A percentile compares a stretch with the other conserved stretches of the same genome.
phyloP scores from a whole-genome alignment of 805 yeast genomes.

The Candida berthetii region DNA sequence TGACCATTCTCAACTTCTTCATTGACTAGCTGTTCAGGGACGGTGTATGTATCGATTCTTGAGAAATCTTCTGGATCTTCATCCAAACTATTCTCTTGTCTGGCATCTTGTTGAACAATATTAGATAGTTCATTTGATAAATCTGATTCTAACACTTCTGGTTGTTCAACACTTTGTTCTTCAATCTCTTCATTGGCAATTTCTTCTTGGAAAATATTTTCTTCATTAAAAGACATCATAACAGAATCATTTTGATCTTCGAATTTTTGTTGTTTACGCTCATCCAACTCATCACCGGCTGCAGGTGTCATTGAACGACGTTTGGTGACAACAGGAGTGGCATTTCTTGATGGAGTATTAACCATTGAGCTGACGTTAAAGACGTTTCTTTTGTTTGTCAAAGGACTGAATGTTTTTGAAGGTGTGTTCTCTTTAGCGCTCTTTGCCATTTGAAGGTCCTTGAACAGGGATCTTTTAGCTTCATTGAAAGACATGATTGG shows the following conservation, averaged over 20 bases:
- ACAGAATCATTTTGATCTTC: conserved; percentile 3
- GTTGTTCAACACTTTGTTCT: conserved; percentile 14
- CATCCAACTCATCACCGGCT: background rate
- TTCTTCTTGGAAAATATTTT: conserved; percentile 12
- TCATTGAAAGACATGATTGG: conserved; percentile 10
- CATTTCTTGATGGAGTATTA: background rate
- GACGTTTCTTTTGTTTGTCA: background rate
- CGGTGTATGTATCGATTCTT: conserved; percentile 15
- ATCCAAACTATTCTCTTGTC: conserved; percentile 20
- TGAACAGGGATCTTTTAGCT: conserved; percentile 16
- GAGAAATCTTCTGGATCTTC: conserved; percentile 20
- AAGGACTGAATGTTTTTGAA: background rate
- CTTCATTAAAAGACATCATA: background rate
- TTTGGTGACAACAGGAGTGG: background rate
- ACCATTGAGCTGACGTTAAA: background rate
- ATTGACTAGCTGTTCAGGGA: background rate
- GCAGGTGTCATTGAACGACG: background rate
- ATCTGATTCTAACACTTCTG: conserved; percentile 1
- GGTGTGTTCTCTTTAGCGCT: conserved; percentile 2
- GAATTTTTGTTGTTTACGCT: background rate
- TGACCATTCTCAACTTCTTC: background rate
- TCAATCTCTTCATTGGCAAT: conserved; percentile 23
- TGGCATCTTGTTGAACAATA: conserved; percentile 11
- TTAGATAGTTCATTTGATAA: too few species aligned
- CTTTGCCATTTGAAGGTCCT: conserved; percentile 2